Evolutionary conservation across 805 yeast genomes (phyloP).

Genomic region (Komagataella pastoris): DNA sequence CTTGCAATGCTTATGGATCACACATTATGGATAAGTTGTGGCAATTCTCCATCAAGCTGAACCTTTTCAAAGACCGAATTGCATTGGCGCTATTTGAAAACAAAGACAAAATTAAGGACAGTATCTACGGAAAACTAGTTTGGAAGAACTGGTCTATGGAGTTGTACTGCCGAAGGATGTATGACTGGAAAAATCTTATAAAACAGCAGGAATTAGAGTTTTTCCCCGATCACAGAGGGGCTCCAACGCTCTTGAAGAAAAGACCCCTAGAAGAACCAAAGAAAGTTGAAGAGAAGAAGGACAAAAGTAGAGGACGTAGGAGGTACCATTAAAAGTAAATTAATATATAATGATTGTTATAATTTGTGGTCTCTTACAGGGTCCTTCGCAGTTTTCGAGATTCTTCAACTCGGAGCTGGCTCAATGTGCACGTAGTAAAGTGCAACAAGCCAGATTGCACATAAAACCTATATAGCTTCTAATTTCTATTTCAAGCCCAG

Average conservation of each 20-base stretch:
- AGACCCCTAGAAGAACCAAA: not conserved
- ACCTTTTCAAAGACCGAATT: constrained; percentile 75
- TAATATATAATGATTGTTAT: too few relatives aligned
- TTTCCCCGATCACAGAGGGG: not conserved
- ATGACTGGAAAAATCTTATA: constrained; percentile 67
- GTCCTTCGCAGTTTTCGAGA: too few relatives aligned
- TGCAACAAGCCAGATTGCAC: too few relatives aligned
- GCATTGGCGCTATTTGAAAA: constrained; percentile 52
- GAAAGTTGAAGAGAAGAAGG: not conserved
- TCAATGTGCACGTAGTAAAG: too few relatives aligned
- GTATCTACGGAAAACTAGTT: constrained; percentile 77
- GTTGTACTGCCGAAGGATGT: constrained; percentile 52
- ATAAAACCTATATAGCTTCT: too few relatives aligned
- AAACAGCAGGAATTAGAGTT: constrained; percentile 30
- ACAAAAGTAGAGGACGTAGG: not conserved
- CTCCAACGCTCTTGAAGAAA: not conserved
- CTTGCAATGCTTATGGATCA: constrained; percentile 84
- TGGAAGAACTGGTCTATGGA: constrained; percentile 97
- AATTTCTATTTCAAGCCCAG: too few relatives aligned
- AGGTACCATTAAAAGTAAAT: not conserved
- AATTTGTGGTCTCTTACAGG: too few relatives aligned
- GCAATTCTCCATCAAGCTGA: constrained; percentile 64
- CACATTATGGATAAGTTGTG: constrained; percentile 81
- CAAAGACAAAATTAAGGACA: constrained; percentile 62
- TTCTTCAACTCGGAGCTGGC: too few relatives aligned